These are phyloP conservation scores for Priceomyces castillae DNA, from an alignment of 805 yeast genomes.

Conservation along the genomic window DNA sequence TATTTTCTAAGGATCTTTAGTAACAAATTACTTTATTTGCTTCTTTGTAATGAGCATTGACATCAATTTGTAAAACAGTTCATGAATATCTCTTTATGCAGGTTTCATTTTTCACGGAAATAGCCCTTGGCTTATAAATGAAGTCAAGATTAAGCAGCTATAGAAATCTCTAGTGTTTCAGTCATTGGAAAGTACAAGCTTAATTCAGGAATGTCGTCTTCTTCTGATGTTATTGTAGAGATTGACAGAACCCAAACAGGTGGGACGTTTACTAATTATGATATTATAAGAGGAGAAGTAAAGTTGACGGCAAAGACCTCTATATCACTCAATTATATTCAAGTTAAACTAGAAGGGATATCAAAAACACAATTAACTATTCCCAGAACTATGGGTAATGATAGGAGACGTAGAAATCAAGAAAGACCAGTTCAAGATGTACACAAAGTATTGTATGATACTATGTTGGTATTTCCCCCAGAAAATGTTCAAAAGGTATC, in stretches of 20 bases:
- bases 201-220: not conserved
- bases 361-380: conserved; percentile 36
- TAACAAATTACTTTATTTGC: no score
- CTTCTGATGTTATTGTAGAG: conserved; percentile 29
- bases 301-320: conserved; percentile 37
- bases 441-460: conserved; percentile 50
- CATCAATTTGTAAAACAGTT: no score
- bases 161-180: no score
- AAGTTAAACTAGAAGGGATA: conserved; percentile 53
- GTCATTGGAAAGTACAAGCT: no score
- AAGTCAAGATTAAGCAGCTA: no score
- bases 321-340: conserved; percentile 44
- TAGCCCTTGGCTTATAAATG: no score
- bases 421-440: conserved; percentile 27
- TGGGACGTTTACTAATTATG: conserved; percentile 49
- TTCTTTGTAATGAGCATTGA: no score
- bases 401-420: conserved; percentile 9
- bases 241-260: conserved; percentile 31
- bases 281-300: conserved; percentile 41
- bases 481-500: conserved; percentile 45
- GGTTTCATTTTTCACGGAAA: no score
- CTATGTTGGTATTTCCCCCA: conserved; percentile 52
- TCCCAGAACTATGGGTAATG: conserved; percentile 17
- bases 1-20: no score
- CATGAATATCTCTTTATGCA: no score